Evolutionary conservation across 257 asterid species (phyloP).

Genomic region (Paulownia fortunei): DNA sequence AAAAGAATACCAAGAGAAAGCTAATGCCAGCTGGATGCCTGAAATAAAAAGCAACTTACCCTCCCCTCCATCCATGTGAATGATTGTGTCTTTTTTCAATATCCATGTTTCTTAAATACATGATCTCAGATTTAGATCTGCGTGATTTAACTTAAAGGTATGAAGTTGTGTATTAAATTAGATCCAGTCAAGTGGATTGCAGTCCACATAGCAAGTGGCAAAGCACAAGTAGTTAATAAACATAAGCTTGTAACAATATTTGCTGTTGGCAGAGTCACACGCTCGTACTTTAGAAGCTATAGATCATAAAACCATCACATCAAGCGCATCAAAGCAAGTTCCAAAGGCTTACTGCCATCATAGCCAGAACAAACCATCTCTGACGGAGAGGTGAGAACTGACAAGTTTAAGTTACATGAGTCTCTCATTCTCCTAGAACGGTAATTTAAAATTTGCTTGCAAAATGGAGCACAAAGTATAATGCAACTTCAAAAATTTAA

Average conservation of each 20-base stretch:
- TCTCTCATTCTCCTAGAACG: neutral
- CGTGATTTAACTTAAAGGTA: neutral
- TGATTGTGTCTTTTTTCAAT: neutral
- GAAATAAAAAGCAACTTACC: neutral
- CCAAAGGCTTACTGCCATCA: neutral
- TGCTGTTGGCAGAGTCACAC: neutral
- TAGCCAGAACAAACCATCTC: neutral
- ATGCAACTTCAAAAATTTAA: neutral
- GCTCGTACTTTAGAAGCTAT: neutral
- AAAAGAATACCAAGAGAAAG: neutral
- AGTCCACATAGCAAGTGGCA: neutral
- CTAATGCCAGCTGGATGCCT: neutral
- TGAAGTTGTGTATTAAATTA: neutral
- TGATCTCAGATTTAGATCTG: neutral
- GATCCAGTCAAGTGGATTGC: neutral
- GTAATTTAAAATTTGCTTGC: neutral
- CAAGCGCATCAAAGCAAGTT: neutral
- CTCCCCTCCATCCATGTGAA: slow-evolving; percentile 9
- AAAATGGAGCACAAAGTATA: neutral
- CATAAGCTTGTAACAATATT: neutral
- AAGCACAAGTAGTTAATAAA: neutral
- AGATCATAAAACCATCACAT: neutral
- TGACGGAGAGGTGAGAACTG: neutral
- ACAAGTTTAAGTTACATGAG: neutral
- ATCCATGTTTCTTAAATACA: neutral